Evolutionary conservation across 148 eudicot genomes (phyloP), one percentile per base, ranked within the genome.

Genomic region (Fagopyrum homotropicum): DNA sequence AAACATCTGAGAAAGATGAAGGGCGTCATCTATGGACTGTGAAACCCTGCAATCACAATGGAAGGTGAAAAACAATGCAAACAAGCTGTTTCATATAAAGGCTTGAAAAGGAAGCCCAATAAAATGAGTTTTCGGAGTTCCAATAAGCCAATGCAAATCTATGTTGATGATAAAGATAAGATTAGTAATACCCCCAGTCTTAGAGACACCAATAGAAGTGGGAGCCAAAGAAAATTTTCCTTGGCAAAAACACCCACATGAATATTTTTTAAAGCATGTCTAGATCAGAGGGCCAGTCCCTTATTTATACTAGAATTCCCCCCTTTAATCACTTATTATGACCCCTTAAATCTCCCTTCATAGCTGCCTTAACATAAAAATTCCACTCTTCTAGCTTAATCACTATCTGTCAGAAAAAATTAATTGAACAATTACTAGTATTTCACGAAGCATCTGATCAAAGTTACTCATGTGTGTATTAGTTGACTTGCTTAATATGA

Each of bases 11-110:
- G 89, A 79, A 82, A 91, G 88, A 75, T 88, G 90, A 79, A 94
- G 86, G 59, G 82, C 84, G 76, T 94, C 90, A 75, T 88, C 84
- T 72, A 91, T 84, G 66, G 97, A 88, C 69, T 90, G 87, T 90
- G 88, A 89, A 76, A 84, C 86, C 89, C 98, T 94, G 96, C 84
- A 88, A 86, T 73, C 73, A 55, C 46, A 66, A 66, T 66, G 71
- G 19, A 40, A 46, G 70, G 47, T 40, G 71, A 66, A 75, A 72
- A 75, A 49, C 29, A 12, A 80, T 70, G 43, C 12, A 52, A 40
- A 49, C 47, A 57, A 70, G 72, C 4, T 44, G 51, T 55, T 75
- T 57, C 73, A 51, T 59, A 63, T 0, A 61, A 6, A 44, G 12
- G 35, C 43, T 72, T 49, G 56, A 48, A 57, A 46, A 45, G 22